phyloP scores from a whole-genome alignment of 352 stramenopile species.

The Phytophthora lateralis region DNA sequence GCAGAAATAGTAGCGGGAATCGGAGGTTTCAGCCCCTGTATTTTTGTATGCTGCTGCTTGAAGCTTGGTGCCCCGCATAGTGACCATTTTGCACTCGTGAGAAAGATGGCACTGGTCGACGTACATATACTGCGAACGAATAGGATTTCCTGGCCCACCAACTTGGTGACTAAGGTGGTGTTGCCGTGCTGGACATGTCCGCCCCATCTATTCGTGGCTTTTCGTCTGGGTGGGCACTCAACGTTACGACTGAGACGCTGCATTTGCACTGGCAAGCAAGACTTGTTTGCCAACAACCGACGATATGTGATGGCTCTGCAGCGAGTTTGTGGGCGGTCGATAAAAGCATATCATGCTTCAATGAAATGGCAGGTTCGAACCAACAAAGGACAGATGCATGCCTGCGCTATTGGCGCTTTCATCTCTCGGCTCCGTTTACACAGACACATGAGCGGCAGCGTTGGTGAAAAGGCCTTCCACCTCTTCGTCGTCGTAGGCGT shows the following conservation, averaged over 20 bases:
- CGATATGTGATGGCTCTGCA: constrained; percentile 6
- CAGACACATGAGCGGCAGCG: constrained; percentile 32
- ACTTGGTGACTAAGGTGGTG: too few relatives aligned
- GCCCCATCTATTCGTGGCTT: background rate
- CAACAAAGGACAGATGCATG: constrained; percentile 21
- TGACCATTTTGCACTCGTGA: background rate
- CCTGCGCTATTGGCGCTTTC: constrained; percentile 9
- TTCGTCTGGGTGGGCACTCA: background rate
- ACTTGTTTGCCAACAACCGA: background rate
- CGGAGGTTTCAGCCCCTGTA: constrained; percentile 12
- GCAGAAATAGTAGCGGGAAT: constrained; percentile 15
- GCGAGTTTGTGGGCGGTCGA: too few relatives aligned
- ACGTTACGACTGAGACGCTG: constrained; percentile 6
- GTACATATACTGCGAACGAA: too few relatives aligned
- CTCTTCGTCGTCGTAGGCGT: constrained; percentile 48
- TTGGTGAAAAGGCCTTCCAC: constrained; percentile 71
- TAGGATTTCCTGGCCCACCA: too few relatives aligned
- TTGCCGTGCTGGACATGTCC: too few relatives aligned
- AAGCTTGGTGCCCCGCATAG: constrained; percentile 1
- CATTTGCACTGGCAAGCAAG: background rate
- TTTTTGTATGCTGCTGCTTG: constrained; percentile 24
- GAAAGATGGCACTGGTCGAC: background rate
- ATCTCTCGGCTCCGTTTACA: constrained; percentile 31
- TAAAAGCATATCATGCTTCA: constrained; percentile 22
- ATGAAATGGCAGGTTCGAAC: constrained; percentile 21